Evolutionary conservation across 495 filamentous ascomycete species (phyloP), one percentile per base, ranked within the genome.

Genomic region (Trypethelium eluteriae): DNA sequence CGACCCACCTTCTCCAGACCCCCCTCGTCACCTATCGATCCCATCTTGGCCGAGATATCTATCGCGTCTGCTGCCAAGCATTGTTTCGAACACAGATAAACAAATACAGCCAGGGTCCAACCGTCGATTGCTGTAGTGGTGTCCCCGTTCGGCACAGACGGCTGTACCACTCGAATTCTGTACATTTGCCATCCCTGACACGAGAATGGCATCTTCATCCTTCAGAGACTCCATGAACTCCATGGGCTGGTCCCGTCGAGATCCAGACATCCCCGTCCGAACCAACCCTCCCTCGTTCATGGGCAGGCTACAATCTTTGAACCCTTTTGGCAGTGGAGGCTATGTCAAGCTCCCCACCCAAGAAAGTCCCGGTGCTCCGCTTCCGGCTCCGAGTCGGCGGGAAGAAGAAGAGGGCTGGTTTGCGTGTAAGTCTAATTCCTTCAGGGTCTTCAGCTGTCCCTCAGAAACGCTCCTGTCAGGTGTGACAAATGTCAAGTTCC

Each of bases 331-430:
- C 44, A 83, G 86, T 75, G 84, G 88, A 72, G 94, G 94, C 71
- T 95, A 96, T 87, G 86, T 97, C 68, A 86, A 90, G 79, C 85
- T 98, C 46, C 94, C 94, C 62, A 96, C 90, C 68, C 73, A 89
- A 77, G 92, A 96, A 76, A 83, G 79, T 63, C 84, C 91, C 39
- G 94, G 92, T 53, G 91, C 93, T 67, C 92, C 92, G 46, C 79
- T 96, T 36, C 93, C 93, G 47, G 93, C 93, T 65, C 82, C 91
- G 64, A 91, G 70, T 73, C 85, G 94, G 70, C 84, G 93, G 66
- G 92, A 96, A 69, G 94, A 98, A 78, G 94, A 98, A 70, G 94
- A 96, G 76, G 89, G 86, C 62, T 97, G 89, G 85, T 92, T 98
- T 84, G 90, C 89, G 67, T 81, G 94, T 98, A 86, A 93, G 94